A percentile compares a stretch with the other conserved stretches of the same genome.
These are phyloP conservation scores for Capsicum chinense DNA, from an alignment of 257 asterid genomes.

Conservation along the genomic window DNA sequence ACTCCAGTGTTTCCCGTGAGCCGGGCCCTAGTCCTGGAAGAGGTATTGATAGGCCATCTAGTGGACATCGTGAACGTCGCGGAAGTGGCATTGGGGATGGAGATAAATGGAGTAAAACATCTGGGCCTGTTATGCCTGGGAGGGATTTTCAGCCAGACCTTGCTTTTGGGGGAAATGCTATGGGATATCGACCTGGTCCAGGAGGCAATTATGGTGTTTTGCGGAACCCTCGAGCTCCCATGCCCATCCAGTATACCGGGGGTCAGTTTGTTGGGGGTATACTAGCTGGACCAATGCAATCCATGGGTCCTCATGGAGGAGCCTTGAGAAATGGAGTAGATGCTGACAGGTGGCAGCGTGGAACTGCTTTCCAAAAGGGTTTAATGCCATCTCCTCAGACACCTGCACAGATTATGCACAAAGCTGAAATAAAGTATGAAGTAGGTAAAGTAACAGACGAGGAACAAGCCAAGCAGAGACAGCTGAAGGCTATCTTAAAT, in stretches of 20 bases:
- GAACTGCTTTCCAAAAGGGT: conserved; percentile 73
- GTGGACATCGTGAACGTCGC: conserved; percentile 70
- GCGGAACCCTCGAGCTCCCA: conserved; percentile 64
- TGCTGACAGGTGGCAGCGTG: conserved; percentile 91
- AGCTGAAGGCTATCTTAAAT: conserved; percentile 80
- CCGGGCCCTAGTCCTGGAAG: conserved; percentile 59
- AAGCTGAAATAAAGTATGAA: conserved; percentile 83
- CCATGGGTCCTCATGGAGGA: conserved; percentile 64
- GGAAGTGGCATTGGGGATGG: conserved; percentile 61
- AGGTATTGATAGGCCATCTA: conserved; percentile 54
- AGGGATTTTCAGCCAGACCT: conserved; percentile 56
- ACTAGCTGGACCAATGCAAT: conserved; percentile 71
- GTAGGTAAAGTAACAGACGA: conserved; percentile 82
- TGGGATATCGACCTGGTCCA: conserved; percentile 61
- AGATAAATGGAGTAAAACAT: conserved; percentile 67
- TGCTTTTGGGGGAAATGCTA: conserved; percentile 46
- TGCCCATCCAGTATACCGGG: conserved; percentile 53
- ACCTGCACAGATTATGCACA: conserved; percentile 73
- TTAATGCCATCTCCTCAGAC: conserved; percentile 81
- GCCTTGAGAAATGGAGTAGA: conserved; percentile 67
- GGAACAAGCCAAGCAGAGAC: conserved; percentile 91
- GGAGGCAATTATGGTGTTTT: conserved; percentile 67
- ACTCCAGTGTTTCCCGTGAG: conserved; percentile 44
- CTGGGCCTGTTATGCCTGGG: conserved; percentile 58
- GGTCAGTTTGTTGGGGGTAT: conserved; percentile 40